Conservation (phyloP, 78 protist species). For the Cyanophora paradoxa region DNA sequence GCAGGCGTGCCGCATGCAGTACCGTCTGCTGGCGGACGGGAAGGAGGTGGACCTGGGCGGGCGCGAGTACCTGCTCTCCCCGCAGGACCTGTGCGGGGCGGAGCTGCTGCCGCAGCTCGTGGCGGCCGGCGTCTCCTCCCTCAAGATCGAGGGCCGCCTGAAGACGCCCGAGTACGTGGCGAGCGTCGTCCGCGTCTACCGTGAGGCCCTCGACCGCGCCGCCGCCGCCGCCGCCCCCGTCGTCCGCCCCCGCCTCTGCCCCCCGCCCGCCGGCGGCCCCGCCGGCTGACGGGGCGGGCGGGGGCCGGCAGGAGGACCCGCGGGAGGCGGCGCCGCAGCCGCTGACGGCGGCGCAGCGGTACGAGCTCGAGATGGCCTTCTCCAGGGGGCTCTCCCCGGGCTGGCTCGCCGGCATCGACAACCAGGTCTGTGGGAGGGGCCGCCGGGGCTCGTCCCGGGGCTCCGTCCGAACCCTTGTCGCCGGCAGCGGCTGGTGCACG, state of each 20-base stretch:
- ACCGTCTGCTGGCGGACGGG: constrained; percentile 15
- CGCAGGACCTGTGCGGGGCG: constrained; percentile 3
- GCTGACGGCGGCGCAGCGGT: neutral
- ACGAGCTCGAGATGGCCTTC: neutral
- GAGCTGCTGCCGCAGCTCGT: constrained; percentile 4
- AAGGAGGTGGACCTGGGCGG: neutral
- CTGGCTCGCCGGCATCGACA: neutral
- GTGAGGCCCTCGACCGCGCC: neutral
- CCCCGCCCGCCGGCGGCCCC: neutral
- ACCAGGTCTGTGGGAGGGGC: too few relatives aligned
- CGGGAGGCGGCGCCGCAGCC: neutral
- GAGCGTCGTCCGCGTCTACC: neutral
- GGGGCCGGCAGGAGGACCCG: neutral
- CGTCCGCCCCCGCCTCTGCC: neutral
- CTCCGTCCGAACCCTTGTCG: neutral
- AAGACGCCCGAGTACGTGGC: constrained; percentile 13
- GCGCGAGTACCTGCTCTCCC: too few relatives aligned
- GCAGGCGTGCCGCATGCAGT: constrained; percentile 26
- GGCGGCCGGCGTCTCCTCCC: neutral
- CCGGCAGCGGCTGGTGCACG: constrained; percentile 1
- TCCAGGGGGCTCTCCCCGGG: constrained; percentile 6
- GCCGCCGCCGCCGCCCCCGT: neutral
- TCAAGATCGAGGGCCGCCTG: constrained; percentile 12
- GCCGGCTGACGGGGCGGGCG: neutral
- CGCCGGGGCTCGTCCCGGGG: neutral